Evolutionary conservation across 75 land plant species (phyloP).

Genomic region (Cunninghamia lanceolata): DNA sequence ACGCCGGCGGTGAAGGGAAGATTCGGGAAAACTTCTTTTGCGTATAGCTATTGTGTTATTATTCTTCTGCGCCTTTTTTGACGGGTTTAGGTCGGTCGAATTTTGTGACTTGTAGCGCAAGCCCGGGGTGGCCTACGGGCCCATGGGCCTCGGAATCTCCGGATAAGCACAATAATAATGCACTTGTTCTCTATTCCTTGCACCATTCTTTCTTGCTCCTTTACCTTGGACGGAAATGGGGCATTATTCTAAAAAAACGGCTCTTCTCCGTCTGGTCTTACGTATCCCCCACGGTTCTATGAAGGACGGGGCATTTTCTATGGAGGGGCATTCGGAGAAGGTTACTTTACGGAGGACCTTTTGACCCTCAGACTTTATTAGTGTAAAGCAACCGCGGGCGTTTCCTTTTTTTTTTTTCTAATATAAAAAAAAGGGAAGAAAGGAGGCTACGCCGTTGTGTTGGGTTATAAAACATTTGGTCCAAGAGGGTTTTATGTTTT

Average conservation of each 20-base stretch:
- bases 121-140: not conserved
- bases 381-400: not conserved
- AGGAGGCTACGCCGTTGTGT: not conserved
- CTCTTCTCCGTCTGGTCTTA: not conserved
- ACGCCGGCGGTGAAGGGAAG: not conserved
- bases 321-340: not conserved
- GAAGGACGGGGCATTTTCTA: not conserved
- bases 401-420: not conserved
- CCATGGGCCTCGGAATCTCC: constrained; percentile 6
- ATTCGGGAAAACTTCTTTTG: not conserved
- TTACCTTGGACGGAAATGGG: too few relatives aligned
- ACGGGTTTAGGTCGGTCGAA: not conserved
- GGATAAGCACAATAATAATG: constrained; percentile 1
- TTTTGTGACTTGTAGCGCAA: not conserved
- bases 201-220: too few relatives aligned
- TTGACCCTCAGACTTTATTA: not conserved
- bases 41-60: not conserved
- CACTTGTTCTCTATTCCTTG: not conserved
- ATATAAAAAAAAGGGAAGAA: not conserved
- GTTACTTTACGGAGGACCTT: not conserved
- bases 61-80: not conserved
- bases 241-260: not conserved
- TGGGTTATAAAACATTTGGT: not conserved
- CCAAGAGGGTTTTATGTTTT: not conserved
- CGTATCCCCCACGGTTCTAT: not conserved